Evolutionary conservation across 768 basidiomycete species (phyloP), one percentile per base, ranked within the genome.

Genomic region (Naematelia encephala): DNA sequence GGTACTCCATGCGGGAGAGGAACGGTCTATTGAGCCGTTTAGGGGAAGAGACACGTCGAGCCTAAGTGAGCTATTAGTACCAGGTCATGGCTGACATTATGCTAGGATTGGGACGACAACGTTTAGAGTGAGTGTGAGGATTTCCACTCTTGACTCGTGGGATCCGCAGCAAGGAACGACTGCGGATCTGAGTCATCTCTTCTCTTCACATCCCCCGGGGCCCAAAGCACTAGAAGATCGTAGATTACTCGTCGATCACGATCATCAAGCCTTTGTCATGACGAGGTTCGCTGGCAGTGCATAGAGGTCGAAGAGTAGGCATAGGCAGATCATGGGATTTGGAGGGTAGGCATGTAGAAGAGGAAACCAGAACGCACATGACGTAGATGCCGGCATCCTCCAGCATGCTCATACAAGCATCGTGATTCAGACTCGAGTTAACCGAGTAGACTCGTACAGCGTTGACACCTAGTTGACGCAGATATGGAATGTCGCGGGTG

Each of bases 361-460:
- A 39, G 34, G 34, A 39, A 39, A 16, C 8, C 34, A 16, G 34
- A 16, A 80, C 87, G 71, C 63, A 93, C 91, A 94, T 87, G 53
- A 87, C 83, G 77, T 96, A 94, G 56, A 96, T 96, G 25, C 87
- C 87, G 34, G 90, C 90, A 21, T 78, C 76, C 67, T 85, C 86
- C 60, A 96, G 82, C 13, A 84, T 77, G 34, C 77, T 76, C 92
- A 97, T 94, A 78, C 92, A 97, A 1, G 78, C 78, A 74, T 92
- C 90, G 62, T 97, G 92, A 77, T 94, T 87, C 57, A 86, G 78
- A 29, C 86, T 81, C 0, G 89, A 83, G 72, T 92, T 83, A 62
- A 93, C 91, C 57, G 86, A 88, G 81, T 96, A 96, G 1, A 87
- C 87, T 56, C 91, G 86, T 50, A 96, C 81, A 42, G 86, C 80